Conservation (phyloP, 495 filamentous ascomycete species). For the Daldinia loculata region DNA sequence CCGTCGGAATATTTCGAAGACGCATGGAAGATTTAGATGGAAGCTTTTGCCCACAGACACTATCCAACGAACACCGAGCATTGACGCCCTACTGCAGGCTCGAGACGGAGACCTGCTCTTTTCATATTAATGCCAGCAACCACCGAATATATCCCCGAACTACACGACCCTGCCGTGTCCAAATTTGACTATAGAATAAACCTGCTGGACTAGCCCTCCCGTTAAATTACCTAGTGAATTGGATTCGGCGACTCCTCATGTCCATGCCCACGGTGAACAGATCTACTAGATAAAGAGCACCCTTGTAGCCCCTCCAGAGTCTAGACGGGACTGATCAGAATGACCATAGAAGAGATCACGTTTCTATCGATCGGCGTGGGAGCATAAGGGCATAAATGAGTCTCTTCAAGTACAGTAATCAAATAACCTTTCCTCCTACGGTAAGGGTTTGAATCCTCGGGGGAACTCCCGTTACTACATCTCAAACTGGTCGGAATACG, state of each 20-base stretch:
- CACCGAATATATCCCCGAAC: constrained; percentile 18
- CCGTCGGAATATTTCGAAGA: constrained; percentile 38
- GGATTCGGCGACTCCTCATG: neutral
- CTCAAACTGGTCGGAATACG: neutral
- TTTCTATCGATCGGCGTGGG: constrained; percentile 2
- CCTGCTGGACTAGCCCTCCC: constrained; percentile 17
- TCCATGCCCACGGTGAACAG: constrained; percentile 4
- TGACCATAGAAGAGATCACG: neutral
- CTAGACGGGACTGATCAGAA: constrained; percentile 18
- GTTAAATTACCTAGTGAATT: constrained; percentile 20
- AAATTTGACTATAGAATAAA: constrained; percentile 10
- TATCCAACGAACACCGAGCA: constrained; percentile 11
- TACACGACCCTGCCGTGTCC: neutral
- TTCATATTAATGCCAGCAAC: constrained; percentile 29
- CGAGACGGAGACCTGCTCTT: constrained; percentile 16
- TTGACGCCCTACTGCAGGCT: constrained; percentile 8
- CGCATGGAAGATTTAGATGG: constrained; percentile 39
- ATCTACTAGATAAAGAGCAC: constrained; percentile 14
- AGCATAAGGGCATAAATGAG: constrained; percentile 2
- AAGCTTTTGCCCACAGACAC: constrained; percentile 22
- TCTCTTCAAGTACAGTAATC: constrained; percentile 16
- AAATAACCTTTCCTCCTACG: neutral
- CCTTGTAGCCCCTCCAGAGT: constrained; percentile 24
- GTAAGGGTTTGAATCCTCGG: neutral
- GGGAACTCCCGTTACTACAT: neutral